Evolutionary conservation across 2,329 filamentous ascomycete species (phyloP).

Genomic region (Sarocladiaceae sp.): DNA sequence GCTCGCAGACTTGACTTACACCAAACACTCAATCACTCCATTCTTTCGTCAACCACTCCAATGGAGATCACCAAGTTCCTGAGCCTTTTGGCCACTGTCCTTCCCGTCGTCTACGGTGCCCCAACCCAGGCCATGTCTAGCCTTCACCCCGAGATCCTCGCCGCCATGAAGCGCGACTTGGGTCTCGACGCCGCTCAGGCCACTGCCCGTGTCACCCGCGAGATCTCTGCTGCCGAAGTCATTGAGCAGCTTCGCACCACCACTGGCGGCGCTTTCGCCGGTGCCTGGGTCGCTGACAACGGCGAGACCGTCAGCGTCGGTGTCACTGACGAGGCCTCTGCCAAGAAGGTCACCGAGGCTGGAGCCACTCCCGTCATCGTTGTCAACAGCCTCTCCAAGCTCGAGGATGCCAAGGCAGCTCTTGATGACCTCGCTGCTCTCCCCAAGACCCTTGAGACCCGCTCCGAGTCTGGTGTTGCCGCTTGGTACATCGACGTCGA

Average conservation of each 20-base stretch:
- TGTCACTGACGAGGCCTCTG: slow-evolving; percentile 31
- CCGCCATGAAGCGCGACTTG: slow-evolving; percentile 38
- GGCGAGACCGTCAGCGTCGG: slow-evolving; percentile 29
- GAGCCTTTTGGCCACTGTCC: slow-evolving; percentile 30
- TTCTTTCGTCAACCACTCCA: slow-evolving; percentile 19
- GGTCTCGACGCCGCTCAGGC: slow-evolving; percentile 33
- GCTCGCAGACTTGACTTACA: neutral
- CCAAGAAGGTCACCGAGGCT: slow-evolving; percentile 28
- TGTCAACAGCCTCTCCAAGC: slow-evolving; percentile 30
- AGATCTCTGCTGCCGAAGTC: slow-evolving; percentile 29
- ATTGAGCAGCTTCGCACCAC: slow-evolving; percentile 29
- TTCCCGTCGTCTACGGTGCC: slow-evolving; percentile 35
- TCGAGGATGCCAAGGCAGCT: slow-evolving; percentile 34
- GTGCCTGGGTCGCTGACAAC: slow-evolving; percentile 32
- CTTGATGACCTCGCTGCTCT: slow-evolving; percentile 38
- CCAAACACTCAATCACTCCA: neutral
- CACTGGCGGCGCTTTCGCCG: slow-evolving; percentile 30
- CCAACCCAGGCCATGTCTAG: slow-evolving; percentile 27
- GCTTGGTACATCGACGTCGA: slow-evolving; percentile 34
- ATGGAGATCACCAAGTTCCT: slow-evolving; percentile 36
- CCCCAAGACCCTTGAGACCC: slow-evolving; percentile 19
- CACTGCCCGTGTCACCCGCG: slow-evolving; percentile 31
- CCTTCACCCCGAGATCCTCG: slow-evolving; percentile 36
- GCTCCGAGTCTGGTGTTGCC: slow-evolving; percentile 24
- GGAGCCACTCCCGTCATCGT: slow-evolving; percentile 30